A percentile compares a stretch with the other conserved stretches of the same genome.
Conservation (phyloP, 495 filamentous ascomycete genomes). For the Eremomyces bilateralis region DNA sequence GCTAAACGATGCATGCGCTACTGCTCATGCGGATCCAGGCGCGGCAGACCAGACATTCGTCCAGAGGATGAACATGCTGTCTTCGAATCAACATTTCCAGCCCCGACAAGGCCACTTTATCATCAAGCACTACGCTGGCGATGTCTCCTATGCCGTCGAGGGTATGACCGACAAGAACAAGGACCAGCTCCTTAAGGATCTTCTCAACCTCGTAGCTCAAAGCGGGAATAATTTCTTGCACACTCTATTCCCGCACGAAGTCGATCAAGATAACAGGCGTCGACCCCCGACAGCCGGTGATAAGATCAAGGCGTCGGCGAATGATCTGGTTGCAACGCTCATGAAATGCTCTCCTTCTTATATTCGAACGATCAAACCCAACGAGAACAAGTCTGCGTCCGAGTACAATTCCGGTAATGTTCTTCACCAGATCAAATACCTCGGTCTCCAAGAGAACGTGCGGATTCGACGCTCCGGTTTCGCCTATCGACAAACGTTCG, state of each 20-base stretch:
- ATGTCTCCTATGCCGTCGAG: slow-evolving; percentile 84
- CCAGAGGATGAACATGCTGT: slow-evolving; percentile 70
- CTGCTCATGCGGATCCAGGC: slow-evolving; percentile 80
- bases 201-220: slow-evolving; percentile 67
- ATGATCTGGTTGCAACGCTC: slow-evolving; percentile 80
- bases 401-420: slow-evolving; percentile 88
- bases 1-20: slow-evolving; percentile 92
- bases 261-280: slow-evolving; percentile 89
- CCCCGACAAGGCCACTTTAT: slow-evolving; percentile 90
- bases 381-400: slow-evolving; percentile 86
- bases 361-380: slow-evolving; percentile 98
- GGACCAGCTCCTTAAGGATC: slow-evolving; percentile 85
- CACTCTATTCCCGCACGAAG: slow-evolving; percentile 71
- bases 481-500: slow-evolving; percentile 91
- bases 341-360: slow-evolving; percentile 97
- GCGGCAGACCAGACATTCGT: slow-evolving; percentile 94
- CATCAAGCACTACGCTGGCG: slow-evolving; percentile 97
- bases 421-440: slow-evolving; percentile 97
- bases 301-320: slow-evolving; percentile 91
- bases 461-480: slow-evolving; percentile 92
- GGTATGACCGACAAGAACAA: slow-evolving; percentile 99
- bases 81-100: slow-evolving; percentile 73
- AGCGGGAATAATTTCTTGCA: slow-evolving; percentile 75
- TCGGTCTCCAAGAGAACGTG: slow-evolving; percentile 97
- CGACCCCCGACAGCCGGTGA: slow-evolving; percentile 89